Conservation (phyloP, 257 asterid species). For the Solanum dulcamara region DNA sequence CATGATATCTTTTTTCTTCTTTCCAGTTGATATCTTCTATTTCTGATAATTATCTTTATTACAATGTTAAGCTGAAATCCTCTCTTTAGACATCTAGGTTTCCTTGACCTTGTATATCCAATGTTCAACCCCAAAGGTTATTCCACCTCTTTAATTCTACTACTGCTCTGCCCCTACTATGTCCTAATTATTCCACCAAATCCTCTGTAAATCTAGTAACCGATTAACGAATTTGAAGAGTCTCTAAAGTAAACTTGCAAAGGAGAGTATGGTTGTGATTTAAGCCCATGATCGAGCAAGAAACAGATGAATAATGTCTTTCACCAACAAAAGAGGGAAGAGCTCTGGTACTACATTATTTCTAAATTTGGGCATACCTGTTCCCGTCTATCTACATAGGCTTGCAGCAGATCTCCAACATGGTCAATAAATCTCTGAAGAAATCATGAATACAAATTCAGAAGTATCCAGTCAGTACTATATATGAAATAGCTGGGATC, state of each 20-base stretch:
- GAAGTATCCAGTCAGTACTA: not conserved
- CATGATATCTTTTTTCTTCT: not conserved
- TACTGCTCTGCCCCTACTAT: not conserved
- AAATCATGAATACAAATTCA: slow-evolving; percentile 3
- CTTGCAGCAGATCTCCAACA: slow-evolving; percentile 86
- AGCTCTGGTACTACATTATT: not conserved
- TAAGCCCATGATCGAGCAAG: not conserved
- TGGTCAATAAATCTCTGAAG: slow-evolving; percentile 91
- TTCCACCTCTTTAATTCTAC: not conserved
- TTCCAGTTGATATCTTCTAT: not conserved
- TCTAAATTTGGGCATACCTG: slow-evolving; percentile 46
- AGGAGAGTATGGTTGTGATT: not conserved
- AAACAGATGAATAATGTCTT: not conserved
- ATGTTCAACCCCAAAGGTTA: not conserved
- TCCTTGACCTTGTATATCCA: not conserved
- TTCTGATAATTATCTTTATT: not conserved
- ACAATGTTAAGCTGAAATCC: not conserved
- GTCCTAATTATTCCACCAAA: not conserved
- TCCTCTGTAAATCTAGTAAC: not conserved
- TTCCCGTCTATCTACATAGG: slow-evolving; percentile 94
- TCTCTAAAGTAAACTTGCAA: not conserved
- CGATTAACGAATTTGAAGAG: not conserved
- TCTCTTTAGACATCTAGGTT: not conserved
- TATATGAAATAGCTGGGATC: not conserved
- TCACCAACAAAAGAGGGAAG: not conserved